phyloP scores from a whole-genome alignment of 1,139 yeast species.

The Kluyveromyces sp. region DNA sequence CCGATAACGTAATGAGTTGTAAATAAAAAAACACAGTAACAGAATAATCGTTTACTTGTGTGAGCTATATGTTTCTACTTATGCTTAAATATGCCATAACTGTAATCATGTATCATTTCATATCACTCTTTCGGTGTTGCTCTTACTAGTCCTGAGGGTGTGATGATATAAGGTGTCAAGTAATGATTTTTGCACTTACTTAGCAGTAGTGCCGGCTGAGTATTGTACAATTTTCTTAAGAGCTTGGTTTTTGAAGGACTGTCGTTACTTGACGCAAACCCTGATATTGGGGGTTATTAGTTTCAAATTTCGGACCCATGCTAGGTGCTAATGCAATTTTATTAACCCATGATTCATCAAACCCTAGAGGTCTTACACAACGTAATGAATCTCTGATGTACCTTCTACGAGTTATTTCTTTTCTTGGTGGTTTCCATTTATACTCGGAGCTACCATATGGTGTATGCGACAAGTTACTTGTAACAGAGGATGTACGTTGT shows the following conservation, averaged over 20 bases:
- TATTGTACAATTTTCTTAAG: constrained; percentile 4
- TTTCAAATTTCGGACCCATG: constrained; percentile 21
- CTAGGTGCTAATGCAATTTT: constrained; percentile 40
- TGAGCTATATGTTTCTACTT: too few relatives aligned
- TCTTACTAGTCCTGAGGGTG: constrained; percentile 21
- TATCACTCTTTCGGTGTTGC: background rate
- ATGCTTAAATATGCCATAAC: too few relatives aligned
- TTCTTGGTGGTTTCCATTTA: constrained; percentile 46
- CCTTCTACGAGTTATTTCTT: constrained; percentile 37
- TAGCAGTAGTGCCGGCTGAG: constrained; percentile 7
- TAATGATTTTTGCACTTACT: constrained; percentile 20
- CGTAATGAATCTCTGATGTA: constrained; percentile 47
- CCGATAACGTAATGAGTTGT: too few relatives aligned
- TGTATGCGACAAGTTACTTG: constrained; percentile 17
- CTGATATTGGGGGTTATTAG: constrained; percentile 22
- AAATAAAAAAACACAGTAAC: too few relatives aligned
- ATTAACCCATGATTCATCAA: constrained; percentile 50
- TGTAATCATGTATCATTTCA: background rate
- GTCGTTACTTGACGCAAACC: constrained; percentile 5
- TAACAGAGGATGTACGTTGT: constrained; percentile 18
- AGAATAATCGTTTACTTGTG: too few relatives aligned
- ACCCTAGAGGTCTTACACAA: constrained; percentile 48
- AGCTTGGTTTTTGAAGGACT: constrained; percentile 4
- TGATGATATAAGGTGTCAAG: constrained; percentile 23
- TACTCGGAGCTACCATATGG: constrained; percentile 26